Evolutionary conservation across 2,329 filamentous ascomycete genomes (phyloP).

Genomic region (Pseudogymnoascus sp.): DNA sequence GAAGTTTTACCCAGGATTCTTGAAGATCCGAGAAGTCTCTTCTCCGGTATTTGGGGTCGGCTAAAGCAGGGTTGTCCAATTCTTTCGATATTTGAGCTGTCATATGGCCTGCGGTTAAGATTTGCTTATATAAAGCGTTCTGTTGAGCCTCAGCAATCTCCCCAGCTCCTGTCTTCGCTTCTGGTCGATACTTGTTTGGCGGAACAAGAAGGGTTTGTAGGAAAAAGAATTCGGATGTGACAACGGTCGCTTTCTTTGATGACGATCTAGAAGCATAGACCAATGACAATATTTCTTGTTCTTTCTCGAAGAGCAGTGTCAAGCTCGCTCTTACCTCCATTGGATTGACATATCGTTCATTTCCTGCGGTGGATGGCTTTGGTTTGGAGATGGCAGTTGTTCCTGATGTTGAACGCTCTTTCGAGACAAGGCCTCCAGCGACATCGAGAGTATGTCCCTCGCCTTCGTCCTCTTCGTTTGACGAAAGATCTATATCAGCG

Average conservation of each 20-base stretch:
- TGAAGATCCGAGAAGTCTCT: slow-evolving; percentile 71
- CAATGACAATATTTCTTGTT: slow-evolving; percentile 75
- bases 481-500: slow-evolving; percentile 54
- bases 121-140: slow-evolving; percentile 80
- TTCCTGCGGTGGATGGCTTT: slow-evolving; percentile 33
- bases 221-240: slow-evolving; percentile 92
- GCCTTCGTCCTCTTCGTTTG: slow-evolving; percentile 38
- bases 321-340: slow-evolving; percentile 78
- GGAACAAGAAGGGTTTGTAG: slow-evolving; percentile 79
- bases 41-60: slow-evolving; percentile 34
- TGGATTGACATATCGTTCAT: slow-evolving; percentile 71
- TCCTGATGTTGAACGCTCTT: slow-evolving; percentile 26
- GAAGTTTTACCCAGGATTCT: slow-evolving; percentile 73
- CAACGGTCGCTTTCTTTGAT: slow-evolving; percentile 47
- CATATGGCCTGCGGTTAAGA: slow-evolving; percentile 66
- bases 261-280: slow-evolving; percentile 67
- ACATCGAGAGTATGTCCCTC: slow-evolving; percentile 44
- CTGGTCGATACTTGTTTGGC: slow-evolving; percentile 84
- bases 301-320: slow-evolving; percentile 73
- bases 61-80: slow-evolving; percentile 35
- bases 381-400: slow-evolving; percentile 28
- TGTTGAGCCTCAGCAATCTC: slow-evolving; percentile 83
- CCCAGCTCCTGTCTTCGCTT: slow-evolving; percentile 71
- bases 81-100: slow-evolving; percentile 70
- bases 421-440: slow-evolving; percentile 49